Evolutionary conservation across 805 yeast genomes (phyloP), one percentile per base, ranked within the genome.

Genomic region (Candida nanaspora): DNA sequence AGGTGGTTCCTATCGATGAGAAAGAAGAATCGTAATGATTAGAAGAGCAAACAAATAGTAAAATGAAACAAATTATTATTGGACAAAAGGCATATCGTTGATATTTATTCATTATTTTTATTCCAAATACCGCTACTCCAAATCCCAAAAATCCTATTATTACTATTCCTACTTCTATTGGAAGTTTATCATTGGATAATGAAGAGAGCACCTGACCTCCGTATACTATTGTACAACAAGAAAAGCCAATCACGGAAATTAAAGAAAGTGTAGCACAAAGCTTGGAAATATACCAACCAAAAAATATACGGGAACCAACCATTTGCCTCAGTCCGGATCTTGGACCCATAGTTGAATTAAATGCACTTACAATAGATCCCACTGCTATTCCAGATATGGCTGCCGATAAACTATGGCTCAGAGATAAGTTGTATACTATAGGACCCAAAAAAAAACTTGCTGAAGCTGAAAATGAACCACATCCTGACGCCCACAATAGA

Each of bases 221-320:
- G 42, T 82, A 80, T 37, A 83, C 86, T 48, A 82, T 73, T 56
- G 82, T 83, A 22, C 82, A 85, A 33, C 84, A 78, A 14, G 86
- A 73, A 7, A 80, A 80, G 39, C 91, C 88, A 30, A 80, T 56
- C 41, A 80, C 74, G 39, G 82, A 71, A 33, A 80, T 74, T 41
- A 80, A 74, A 40, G 82, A 71, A 33, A 80, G 74, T 31, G 83
- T 55, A 3, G 83, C 78, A 35, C 82, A 78, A 38, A 82, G 63
- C 55, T 80, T 82, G 30, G 83, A 86, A 49, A 79, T 74, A 83
- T 86, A 82, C 84, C 87, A 82, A 1, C 94, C 94, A 52, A 83
- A 84, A 37, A 82, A 61, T 47, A 71, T 82, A 45, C 89, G 68
- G 1, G 86, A 83, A 20, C 83, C 71, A 3, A 82, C 87, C 86